Base-by-base conservation (phyloP, 305 asterid genomes). In the Vinca major region DNA sequence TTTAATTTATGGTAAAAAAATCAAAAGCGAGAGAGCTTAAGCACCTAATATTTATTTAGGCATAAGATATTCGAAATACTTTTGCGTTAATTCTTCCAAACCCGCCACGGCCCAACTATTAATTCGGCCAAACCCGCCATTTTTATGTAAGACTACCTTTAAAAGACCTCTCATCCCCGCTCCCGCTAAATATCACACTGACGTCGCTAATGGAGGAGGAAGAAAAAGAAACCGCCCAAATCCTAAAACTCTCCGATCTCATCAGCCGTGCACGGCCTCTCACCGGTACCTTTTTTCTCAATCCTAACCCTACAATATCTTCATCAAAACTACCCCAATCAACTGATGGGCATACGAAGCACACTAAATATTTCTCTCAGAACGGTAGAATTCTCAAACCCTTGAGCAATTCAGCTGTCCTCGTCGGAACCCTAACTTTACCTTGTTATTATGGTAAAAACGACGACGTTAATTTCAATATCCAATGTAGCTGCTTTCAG, bases 401-500 rank as follows among this genome's bases (percentile, higher is more conserved):
- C 70, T 71, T 86, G 70, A 81, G 65, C 55, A 50, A 69, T 45
- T 76, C 90, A 7, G 50, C 82, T 13, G 58, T 72, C 50, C 85
- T 90, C 51, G 62, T 80, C 43, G 97, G 98, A 71, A 84, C 79
- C 50, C 63, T 90, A 49, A 69, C 75, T 40, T 85, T 92, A 33
- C 95, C 96, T 41, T 39, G 83, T 69, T 83, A 69, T 41, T 44
- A 44, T 45, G 45, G 63, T 40, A 37, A 7, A 36, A 10, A 21
- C 0, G 16, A 21, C 7, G 45, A 51, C 54, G 21, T 4, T 6
- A 11, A 20, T 14, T 65, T 81, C 37, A 52, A 74, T 37, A 70
- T 72, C 40, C 62, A 75, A 4, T 87, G 96, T 56, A 74, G 70
- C 67, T 88, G 97, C 81, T 88, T 88, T 63, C 90, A 70, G 74